Evolutionary conservation across 2,329 filamentous ascomycete species (phyloP).

Genomic region (Trichoderma hamatum): DNA sequence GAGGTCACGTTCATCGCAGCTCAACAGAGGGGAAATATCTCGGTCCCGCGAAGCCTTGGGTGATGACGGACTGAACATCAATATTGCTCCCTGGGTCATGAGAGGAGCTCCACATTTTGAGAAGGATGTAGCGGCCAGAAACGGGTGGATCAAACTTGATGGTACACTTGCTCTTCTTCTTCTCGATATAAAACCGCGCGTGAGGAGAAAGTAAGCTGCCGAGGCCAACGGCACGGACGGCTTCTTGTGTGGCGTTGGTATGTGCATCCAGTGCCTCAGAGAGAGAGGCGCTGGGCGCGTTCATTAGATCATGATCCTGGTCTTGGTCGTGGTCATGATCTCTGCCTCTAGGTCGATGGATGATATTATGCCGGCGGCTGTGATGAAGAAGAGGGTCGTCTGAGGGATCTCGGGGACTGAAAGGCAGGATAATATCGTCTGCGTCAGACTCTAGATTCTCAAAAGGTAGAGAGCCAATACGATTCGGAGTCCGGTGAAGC

Average conservation of each 20-base stretch:
- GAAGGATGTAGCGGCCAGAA: slow-evolving; percentile 78
- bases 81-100: slow-evolving; percentile 71
- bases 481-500: slow-evolving; percentile 51
- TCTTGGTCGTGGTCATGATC: slow-evolving; percentile 28
- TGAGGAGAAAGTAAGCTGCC: slow-evolving; percentile 70
- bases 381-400: slow-evolving; percentile 33
- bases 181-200: slow-evolving; percentile 81
- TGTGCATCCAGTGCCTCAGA: slow-evolving; percentile 50
- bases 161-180: slow-evolving; percentile 80
- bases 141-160: slow-evolving; percentile 84
- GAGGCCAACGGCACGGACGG: slow-evolving; percentile 55
- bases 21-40: slow-evolving; percentile 77
- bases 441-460: slow-evolving; percentile 50
- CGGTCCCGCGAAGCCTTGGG: slow-evolving; percentile 81
- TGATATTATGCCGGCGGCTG: slow-evolving; percentile 33
- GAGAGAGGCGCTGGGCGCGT: slow-evolving; percentile 33
- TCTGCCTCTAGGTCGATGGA: slow-evolving; percentile 29
- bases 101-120: slow-evolving; percentile 87
- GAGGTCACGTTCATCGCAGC: slow-evolving; percentile 50
- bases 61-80: slow-evolving; percentile 84
- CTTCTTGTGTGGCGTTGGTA: slow-evolving; percentile 59
- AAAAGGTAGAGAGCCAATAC: slow-evolving; percentile 59
- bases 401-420: slow-evolving; percentile 36
- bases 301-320: background rate
- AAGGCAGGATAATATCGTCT: slow-evolving; percentile 36